Base-by-base conservation (phyloP, 768 basidiomycete genomes). In the Leccinum truebloodii region DNA sequence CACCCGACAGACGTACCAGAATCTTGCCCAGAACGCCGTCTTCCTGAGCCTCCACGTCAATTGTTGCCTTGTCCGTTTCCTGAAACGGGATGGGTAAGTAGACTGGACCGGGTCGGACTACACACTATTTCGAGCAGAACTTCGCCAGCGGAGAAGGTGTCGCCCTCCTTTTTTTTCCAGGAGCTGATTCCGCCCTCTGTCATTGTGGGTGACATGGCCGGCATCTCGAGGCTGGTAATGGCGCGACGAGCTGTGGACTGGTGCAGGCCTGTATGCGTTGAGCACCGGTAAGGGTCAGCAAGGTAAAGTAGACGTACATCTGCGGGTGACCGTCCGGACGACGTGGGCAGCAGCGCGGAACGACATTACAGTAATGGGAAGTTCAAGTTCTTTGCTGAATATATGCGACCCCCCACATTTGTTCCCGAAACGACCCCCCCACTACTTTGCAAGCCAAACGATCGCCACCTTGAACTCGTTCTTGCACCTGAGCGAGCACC, bases 1-100 rank as follows among this genome's bases (percentile, higher is more conserved):
- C 22, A 32, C 26, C 28, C 50, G 20, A 50, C 13, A 44, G 34
- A 77, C 89, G 56, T 69, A 95, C 95, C 68, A 99, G 66, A 64
- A 98, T 96, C 80, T 93, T 98, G 58, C 90, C 95, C 71, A 99
- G 76, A 16, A 98, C 76, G 64, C 97, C 97, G 68, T 98, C 95
- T 32, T 98, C 96, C 76, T 95, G 95, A 14, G 97, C 95, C 77
- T 99, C 97, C 7, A 99, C 96, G 73, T 99, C 97, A 70, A 98
- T 97, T 2, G 94, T 95, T 16, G 96, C 92, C 75, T 94, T 94
- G 81, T 94, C 92, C 48, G 92, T 94, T 81, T 94, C 92, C 92
- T 94, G 75, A 59, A 57, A 57, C 32, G 28, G 32, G 49, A 63
- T 12, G 20, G 1, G 20, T 20, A 46, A 59, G 58, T 22, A n/a